Percentiles rank a stretch among this genome's conserved stretches.
phyloP scores from a whole-genome alignment of 768 basidiomycete genomes.

The Leccinum fibrillosum region DNA sequence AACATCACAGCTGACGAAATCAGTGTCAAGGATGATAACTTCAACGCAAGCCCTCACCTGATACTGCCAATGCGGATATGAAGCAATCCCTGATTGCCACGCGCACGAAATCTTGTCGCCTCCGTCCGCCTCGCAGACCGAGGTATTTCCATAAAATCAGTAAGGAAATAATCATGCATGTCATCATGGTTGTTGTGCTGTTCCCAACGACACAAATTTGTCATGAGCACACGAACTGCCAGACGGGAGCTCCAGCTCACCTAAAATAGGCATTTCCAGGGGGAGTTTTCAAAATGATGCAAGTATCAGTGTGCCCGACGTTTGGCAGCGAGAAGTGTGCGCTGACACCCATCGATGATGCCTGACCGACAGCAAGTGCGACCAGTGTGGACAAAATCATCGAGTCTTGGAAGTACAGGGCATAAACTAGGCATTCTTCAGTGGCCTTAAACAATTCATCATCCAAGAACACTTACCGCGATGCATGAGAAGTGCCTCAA shows the following conservation, averaged over 20 bases:
- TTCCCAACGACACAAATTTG: background rate
- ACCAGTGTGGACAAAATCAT: conserved; percentile 9
- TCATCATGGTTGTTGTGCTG: conserved; percentile 19
- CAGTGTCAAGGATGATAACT: background rate
- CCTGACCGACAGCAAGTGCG: conserved; percentile 7
- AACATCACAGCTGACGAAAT: conserved; percentile 10
- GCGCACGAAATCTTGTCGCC: background rate
- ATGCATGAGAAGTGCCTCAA: conserved; percentile 17
- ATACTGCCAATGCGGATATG: conserved; percentile 3
- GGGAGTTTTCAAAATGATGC: conserved; percentile 9
- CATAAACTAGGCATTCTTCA: conserved; percentile 13
- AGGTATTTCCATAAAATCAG: conserved; percentile 16
- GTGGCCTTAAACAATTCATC: background rate
- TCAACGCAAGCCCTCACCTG: conserved; percentile 2
- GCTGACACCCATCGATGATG: conserved; percentile 17
- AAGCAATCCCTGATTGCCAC: conserved; percentile 15
- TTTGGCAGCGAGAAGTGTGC: conserved; percentile 6
- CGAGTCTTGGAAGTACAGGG: conserved; percentile 8
- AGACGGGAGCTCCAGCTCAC: conserved; percentile 3
- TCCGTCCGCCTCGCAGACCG: conserved; percentile 9
- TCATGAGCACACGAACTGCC: background rate
- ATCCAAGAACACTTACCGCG: conserved; percentile 6
- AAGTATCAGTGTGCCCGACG: conserved; percentile 9
- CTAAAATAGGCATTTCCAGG: conserved; percentile 16
- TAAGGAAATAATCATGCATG: conserved; percentile 8